Evolutionary conservation across 192 early-diverging fungal species (phyloP).

Genomic region (Entophlyctis luteolus): DNA sequence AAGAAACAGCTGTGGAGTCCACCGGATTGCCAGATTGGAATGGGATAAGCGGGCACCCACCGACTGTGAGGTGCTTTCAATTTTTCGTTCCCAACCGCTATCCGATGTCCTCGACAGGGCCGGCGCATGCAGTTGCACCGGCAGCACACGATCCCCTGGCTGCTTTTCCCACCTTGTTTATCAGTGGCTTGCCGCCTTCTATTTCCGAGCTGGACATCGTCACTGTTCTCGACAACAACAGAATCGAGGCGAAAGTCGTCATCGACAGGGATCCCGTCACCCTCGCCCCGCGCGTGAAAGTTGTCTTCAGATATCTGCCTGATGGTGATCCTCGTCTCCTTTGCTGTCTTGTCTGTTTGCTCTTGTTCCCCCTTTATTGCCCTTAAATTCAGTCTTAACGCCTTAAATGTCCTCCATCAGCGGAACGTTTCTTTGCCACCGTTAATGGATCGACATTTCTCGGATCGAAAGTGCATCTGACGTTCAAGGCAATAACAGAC

Average conservation of each 20-base stretch:
- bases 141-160: conserved; percentile 40
- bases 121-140: too few relatives aligned
- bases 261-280: conserved; percentile 40
- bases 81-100: too few relatives aligned
- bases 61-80: too few relatives aligned
- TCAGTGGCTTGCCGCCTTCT: conserved; percentile 43
- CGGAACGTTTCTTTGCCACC: conserved; percentile 49
- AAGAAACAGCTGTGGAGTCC: too few relatives aligned
- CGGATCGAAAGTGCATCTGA: conserved; percentile 45
- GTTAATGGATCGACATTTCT: conserved; percentile 51
- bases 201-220: conserved; percentile 50
- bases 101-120: too few relatives aligned
- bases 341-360: not conserved
- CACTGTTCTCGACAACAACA: conserved; percentile 44
- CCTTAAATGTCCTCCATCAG: conserved; percentile 20
- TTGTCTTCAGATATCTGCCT: conserved; percentile 44
- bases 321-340: conserved; percentile 33
- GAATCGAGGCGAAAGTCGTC: conserved; percentile 46
- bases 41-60: too few relatives aligned
- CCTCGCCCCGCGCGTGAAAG: conserved; percentile 30
- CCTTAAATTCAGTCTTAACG: conserved; percentile 8
- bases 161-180: conserved; percentile 42
- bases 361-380: not conserved
- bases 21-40: too few relatives aligned
- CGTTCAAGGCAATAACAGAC: too few relatives aligned